Conservation (phyloP, 768 basidiomycete genomes). For the Suillus subaureus region DNA sequence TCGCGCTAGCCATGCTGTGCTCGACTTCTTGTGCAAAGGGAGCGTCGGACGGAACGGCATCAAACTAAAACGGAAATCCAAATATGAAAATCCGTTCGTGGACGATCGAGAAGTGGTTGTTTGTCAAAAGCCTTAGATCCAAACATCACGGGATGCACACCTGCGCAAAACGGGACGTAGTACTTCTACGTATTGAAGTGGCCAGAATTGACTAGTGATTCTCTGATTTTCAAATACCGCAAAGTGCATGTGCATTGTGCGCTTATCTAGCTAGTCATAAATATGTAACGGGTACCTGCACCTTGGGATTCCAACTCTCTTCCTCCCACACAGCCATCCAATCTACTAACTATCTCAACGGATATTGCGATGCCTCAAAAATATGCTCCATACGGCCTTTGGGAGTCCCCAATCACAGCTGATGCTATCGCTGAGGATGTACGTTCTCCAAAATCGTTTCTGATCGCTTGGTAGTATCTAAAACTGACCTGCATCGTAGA, state of each 20-base stretch:
- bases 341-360: neutral
- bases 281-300: neutral
- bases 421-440: slow-evolving; percentile 49
- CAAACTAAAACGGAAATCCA: slow-evolving; percentile 9
- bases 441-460: slow-evolving; percentile 20
- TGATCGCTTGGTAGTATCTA: neutral
- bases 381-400: slow-evolving; percentile 57
- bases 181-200: neutral
- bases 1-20: slow-evolving; percentile 66
- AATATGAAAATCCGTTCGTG: neutral
- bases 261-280: neutral
- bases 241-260: neutral
- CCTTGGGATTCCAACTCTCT: neutral
- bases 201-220: neutral
- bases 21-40: slow-evolving; percentile 30
- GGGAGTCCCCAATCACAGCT: slow-evolving; percentile 57
- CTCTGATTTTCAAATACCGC: neutral
- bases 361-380: slow-evolving; percentile 9
- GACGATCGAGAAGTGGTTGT: neutral
- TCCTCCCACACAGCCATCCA: neutral
- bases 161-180: no score
- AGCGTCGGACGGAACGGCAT: slow-evolving; percentile 42
- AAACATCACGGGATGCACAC: neutral
- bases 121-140: slow-evolving; percentile 3
- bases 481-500: slow-evolving; percentile 18